phyloP scores from a whole-genome alignment of 441 rosid species.

The Euphorbia celastroides region DNA sequence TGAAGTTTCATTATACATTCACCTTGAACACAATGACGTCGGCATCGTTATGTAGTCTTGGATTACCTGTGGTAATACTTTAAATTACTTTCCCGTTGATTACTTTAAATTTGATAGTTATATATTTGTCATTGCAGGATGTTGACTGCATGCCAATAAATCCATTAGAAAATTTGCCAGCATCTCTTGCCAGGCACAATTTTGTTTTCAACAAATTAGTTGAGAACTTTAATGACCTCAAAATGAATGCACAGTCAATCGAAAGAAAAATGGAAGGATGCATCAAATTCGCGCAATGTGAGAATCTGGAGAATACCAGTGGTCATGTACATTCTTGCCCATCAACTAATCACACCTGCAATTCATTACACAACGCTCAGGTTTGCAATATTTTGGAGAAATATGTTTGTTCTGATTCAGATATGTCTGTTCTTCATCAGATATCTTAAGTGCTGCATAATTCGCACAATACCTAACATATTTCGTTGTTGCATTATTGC shows the following conservation, averaged over 20 bases:
- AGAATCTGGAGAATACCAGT: conserved; percentile 30
- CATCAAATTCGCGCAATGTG: conserved; percentile 41
- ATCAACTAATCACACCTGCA: conserved; percentile 34
- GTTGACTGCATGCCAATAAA: conserved; percentile 97
- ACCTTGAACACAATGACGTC: background rate
- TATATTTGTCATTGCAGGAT: conserved; percentile 53
- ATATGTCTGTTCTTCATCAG: background rate
- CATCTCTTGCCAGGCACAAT: conserved; percentile 55
- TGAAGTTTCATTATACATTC: conserved; percentile 2
- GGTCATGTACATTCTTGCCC: conserved; percentile 41
- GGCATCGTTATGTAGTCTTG: background rate
- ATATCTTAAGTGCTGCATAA: background rate
- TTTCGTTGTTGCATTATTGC: conserved; percentile 1
- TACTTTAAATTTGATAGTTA: background rate
- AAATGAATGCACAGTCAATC: conserved; percentile 38
- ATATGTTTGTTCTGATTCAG: background rate
- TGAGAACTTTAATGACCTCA: conserved; percentile 46
- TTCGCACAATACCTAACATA: background rate
- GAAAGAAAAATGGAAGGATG: conserved; percentile 53
- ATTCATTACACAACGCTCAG: conserved; percentile 49
- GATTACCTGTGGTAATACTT: background rate
- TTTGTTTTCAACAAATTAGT: conserved; percentile 24
- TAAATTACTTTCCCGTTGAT: background rate
- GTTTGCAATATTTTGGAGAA: conserved; percentile 35
- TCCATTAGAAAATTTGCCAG: conserved; percentile 83